Evolutionary conservation across 2,329 filamentous ascomycete genomes (phyloP), one percentile per base, ranked within the genome.

Genomic region (Pseudogymnoascus sp.): DNA sequence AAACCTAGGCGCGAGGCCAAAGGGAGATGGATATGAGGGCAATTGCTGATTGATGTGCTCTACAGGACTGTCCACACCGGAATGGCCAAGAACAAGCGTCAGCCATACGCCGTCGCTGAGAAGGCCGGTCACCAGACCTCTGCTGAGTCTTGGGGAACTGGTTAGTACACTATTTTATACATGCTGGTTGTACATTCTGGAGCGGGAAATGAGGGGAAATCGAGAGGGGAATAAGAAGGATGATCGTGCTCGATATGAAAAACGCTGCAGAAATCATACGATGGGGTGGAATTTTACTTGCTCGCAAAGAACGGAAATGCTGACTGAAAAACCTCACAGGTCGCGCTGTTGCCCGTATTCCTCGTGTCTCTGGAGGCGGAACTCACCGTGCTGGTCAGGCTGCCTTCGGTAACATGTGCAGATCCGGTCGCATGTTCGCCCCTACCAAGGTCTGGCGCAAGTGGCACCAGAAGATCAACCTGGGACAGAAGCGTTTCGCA

Each of bases 391-490:
- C 94, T 77, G 94, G 94, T 85, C 94, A 99, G 86, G 94, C 94
- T 80, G 94, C 94, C 74, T 99, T 97, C 81, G 94, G 94, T 91
- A 99, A 99, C 90, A 92, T 93, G 92, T 99, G 94, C 85, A 92
- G 94, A 80, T 96, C 93, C 78, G 94, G 95, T 85, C 94, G 94
- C 84, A 99, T 99, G 94, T 99, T 99, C 84, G 94, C 94, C 73
- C 94, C 94, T 72, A 99, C 94, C 82, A 99, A 99, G 89, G 90
- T 96, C 84, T 99, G 94, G 95, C 87, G 94, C 80, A 97, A 96
- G 86, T 99, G 94, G 95, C 94, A 99, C 86, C 86, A 97, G 85
- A 97, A 97, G 92, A 87, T 99, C 87, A 96, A 96, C 87, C 87
- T 95, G 81, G 90, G 90, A 80, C 94, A 99, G 87, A 96, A 94